A percentile compares a stretch with the other conserved stretches of the same genome.
phyloP scores from a whole-genome alignment of 306 rosid genomes.

The Senna tora region DNA sequence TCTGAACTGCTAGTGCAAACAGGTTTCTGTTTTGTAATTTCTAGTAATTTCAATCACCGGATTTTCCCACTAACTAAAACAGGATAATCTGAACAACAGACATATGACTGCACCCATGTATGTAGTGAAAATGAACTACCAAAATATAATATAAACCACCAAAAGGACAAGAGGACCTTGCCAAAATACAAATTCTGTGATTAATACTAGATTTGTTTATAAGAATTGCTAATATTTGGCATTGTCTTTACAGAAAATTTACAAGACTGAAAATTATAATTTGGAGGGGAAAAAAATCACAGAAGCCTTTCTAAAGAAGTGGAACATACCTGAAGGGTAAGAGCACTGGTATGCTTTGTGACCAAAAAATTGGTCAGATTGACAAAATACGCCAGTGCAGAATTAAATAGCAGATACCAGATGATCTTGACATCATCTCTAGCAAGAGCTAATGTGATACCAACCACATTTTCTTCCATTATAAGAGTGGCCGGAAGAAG shows the following conservation, averaged over 20 bases:
- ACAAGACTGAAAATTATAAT: neutral
- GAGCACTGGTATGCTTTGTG: conserved; percentile 98
- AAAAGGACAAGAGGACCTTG: neutral
- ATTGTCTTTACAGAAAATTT: conserved; percentile 1
- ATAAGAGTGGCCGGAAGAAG: conserved; percentile 97
- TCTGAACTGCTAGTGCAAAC: conserved; percentile 12
- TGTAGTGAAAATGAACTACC: neutral
- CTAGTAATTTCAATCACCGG: neutral
- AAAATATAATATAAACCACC: neutral
- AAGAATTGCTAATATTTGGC: neutral
- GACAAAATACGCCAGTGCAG: conserved; percentile 91
- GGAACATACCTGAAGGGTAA: conserved; percentile 91
- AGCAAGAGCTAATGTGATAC: conserved; percentile 96
- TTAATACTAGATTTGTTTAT: neutral
- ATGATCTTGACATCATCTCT: conserved; percentile 92
- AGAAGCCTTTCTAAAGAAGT: conserved; percentile 28
- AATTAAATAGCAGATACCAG: conserved; percentile 95
- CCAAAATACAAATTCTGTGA: neutral
- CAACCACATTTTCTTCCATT: conserved; percentile 98
- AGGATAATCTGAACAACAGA: neutral
- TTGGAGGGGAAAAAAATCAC: neutral
- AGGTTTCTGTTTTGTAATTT: conserved; percentile 2
- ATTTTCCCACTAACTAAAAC: neutral
- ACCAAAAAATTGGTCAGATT: conserved; percentile 98
- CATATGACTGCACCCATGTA: conserved; percentile 17